A percentile compares a stretch with the other conserved stretches of the same genome.
These are phyloP conservation scores for Porphyrellus cyaneotinctus DNA, from an alignment of 768 basidiomycete genomes.

Conservation along the genomic window DNA sequence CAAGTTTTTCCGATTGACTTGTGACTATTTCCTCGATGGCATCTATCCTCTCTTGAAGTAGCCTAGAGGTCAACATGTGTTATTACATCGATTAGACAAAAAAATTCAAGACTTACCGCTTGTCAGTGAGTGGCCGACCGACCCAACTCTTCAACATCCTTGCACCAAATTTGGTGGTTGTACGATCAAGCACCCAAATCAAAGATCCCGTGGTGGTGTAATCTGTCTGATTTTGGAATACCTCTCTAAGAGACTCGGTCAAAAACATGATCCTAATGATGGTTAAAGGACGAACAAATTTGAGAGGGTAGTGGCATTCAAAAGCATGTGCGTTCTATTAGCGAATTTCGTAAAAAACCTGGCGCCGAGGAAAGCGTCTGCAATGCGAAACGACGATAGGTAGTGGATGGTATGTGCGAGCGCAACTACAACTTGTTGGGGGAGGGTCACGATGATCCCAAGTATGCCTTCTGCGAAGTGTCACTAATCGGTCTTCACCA, in stretches of 20 bases:
- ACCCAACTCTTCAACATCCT: constrained; percentile 83
- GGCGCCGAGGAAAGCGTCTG: constrained; percentile 72
- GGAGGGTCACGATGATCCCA: constrained; percentile 60
- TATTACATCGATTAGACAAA: not conserved
- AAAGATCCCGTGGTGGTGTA: constrained; percentile 69
- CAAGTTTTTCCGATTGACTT: constrained; percentile 58
- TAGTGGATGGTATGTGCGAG: constrained; percentile 71
- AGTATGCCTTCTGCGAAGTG: constrained; percentile 51
- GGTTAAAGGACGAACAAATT: constrained; percentile 51
- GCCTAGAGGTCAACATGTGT: constrained; percentile 38
- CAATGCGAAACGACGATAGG: constrained; percentile 69
- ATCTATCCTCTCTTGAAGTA: constrained; percentile 71
- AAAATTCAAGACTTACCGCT: constrained; percentile 41
- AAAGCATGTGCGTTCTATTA: constrained; percentile 75
- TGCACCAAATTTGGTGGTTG: constrained; percentile 85
- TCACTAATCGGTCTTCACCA: not conserved
- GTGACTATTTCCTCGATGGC: constrained; percentile 79
- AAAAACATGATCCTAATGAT: not conserved
- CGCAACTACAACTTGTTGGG: constrained; percentile 64
- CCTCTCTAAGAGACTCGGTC: constrained; percentile 48
- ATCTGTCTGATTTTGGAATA: constrained; percentile 91
- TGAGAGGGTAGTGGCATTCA: constrained; percentile 81
- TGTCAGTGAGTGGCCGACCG: constrained; percentile 76
- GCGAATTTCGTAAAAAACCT: constrained; percentile 78
- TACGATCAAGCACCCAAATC: constrained; percentile 82